Conservation (phyloP, 1,284 basidiomycete species). For the Ustilago loliicola region DNA sequence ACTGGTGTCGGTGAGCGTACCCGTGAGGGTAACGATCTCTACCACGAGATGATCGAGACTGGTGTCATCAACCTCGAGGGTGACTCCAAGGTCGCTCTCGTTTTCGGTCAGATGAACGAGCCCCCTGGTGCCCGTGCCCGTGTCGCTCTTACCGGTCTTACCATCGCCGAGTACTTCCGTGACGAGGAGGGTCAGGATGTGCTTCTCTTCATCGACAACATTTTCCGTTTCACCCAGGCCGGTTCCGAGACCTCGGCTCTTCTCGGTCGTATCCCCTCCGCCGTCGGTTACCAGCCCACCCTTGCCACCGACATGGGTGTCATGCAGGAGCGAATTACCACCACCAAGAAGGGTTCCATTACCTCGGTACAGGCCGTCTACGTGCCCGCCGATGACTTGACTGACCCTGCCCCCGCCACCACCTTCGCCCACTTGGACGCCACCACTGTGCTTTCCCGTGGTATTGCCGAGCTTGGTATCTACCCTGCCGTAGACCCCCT, state of each 20-base stretch:
- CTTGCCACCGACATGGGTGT: slow-evolving; percentile 99
- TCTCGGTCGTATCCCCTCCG: slow-evolving; percentile 99
- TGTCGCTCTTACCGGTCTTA: slow-evolving; percentile 98
- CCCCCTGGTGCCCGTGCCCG: slow-evolving; percentile 99
- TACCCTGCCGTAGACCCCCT: slow-evolving; percentile 99
- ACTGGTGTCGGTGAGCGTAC: slow-evolving; percentile 99
- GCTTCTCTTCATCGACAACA: slow-evolving; percentile 99
- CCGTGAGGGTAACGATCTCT: slow-evolving; percentile 99
- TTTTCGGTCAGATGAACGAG: slow-evolving; percentile 99
- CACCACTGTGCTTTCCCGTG: slow-evolving; percentile 97
- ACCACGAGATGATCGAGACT: slow-evolving; percentile 99
- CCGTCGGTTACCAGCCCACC: slow-evolving; percentile 99
- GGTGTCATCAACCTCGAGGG: slow-evolving; percentile 97
- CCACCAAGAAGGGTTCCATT: slow-evolving; percentile 99
- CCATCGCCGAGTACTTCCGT: slow-evolving; percentile 99
- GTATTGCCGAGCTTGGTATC: slow-evolving; percentile 99
- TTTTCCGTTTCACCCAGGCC: slow-evolving; percentile 91
- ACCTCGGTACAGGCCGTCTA: slow-evolving; percentile 99
- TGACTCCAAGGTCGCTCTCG: slow-evolving; percentile 98
- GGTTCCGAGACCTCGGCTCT: slow-evolving; percentile 99
- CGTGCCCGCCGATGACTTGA: slow-evolving; percentile 99
- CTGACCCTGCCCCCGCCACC: slow-evolving; percentile 98
- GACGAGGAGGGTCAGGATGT: slow-evolving; percentile 99
- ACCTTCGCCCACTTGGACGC: slow-evolving; percentile 99
- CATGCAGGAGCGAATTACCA: slow-evolving; percentile 99